Evolutionary conservation across 2,329 filamentous ascomycete genomes (phyloP), one percentile per base, ranked within the genome.

Genomic region (Sporothrix globosa): DNA sequence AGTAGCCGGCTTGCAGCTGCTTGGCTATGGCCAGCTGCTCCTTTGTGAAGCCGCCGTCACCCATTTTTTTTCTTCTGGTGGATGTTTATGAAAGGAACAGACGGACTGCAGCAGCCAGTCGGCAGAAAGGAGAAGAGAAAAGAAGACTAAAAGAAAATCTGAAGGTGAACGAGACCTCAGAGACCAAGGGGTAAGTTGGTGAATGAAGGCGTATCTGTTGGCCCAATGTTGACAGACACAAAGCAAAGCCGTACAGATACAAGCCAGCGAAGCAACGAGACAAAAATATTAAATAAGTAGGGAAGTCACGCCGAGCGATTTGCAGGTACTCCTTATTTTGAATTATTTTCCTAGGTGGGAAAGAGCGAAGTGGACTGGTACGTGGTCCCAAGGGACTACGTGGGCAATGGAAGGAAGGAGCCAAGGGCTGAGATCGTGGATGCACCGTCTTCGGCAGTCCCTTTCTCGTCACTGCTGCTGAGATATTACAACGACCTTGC

Each of bases 11-110:
- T 13, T 70, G 73, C 5, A 74, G 69, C 48, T 73, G 53, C 48
- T 60, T 72, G n/a, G 73, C 73, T 13, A 73, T 14, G 4, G 61
- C 70, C 19, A 74, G 61, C 71, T 74, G 73, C 27, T 74, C 72
- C 41, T 67, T 60, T 4, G 66, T 70, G 50, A 66, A 66, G 21
- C 34, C 34, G 34, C 21, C 39, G 41, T 27, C 58, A 13, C 3
- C 58, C 58, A 63, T 63, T 61, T 61, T 46, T 13, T 19, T 63
- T n/a, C 58, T 27, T 63, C 6, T 63, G 11, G 11, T 27, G 21
- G 41, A 19, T 10, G 11, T 19, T 39, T 24, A 13, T 11, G 34
- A 63, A 19, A 46, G 3, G 7, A 11, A 27, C 41, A 10, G 39
- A 27, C 44, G 41, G 21, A 4, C 39, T 46, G 39, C 39, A 39